phyloP scores from a whole-genome alignment of 2,329 filamentous ascomycete genomes.

The Colletotrichum sp. region DNA sequence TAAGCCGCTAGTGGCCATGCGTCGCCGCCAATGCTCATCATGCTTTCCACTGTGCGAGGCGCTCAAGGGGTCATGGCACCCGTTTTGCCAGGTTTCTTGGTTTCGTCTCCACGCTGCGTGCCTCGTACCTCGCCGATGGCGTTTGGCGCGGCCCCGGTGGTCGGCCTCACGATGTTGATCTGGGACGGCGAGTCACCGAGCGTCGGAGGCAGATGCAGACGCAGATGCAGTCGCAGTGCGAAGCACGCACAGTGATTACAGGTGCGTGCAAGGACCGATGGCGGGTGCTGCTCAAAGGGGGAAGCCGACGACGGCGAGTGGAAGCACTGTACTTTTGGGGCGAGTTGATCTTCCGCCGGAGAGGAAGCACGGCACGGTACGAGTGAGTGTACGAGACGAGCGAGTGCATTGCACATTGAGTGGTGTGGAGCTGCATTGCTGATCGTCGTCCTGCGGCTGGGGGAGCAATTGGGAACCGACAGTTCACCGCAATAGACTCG shows the following conservation, averaged over 20 bases:
- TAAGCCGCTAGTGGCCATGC: background rate
- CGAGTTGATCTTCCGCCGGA: background rate
- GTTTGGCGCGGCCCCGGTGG: background rate
- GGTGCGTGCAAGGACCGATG: background rate
- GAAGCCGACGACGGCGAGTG: background rate
- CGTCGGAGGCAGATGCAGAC: background rate
- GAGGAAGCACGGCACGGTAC: background rate
- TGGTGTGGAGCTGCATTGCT: background rate
- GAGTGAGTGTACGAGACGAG: background rate
- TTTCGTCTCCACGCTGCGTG: conserved; percentile 2
- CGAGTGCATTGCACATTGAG: background rate
- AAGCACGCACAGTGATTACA: background rate
- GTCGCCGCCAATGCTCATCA: background rate
- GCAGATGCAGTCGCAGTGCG: background rate
- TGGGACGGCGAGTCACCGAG: background rate
- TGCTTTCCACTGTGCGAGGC: conserved; percentile 8
- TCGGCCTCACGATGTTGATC: background rate
- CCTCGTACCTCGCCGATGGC: background rate
- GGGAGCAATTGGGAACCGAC: background rate
- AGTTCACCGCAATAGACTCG: background rate
- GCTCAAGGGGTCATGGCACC: conserved; percentile 3
- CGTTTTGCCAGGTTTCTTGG: conserved; percentile 5
- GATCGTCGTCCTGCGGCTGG: conserved; percentile 7
- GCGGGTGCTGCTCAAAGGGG: background rate
- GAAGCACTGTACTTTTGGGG: background rate